Base-by-base conservation (phyloP, 2,329 filamentous ascomycete species). In the Fusarium fujikuroi region DNA sequence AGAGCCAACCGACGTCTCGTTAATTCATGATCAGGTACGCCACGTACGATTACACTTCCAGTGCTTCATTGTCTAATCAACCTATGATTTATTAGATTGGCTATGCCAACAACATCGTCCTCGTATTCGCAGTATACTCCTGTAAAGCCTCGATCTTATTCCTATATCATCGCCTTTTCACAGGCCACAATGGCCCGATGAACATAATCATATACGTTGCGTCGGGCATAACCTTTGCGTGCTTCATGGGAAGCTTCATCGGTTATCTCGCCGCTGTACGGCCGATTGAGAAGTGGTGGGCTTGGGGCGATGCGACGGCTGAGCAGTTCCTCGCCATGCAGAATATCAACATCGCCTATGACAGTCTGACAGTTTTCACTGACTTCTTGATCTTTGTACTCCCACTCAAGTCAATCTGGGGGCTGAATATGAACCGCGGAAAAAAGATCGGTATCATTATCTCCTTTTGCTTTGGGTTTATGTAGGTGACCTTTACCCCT, bases 311-410 rank as follows among this genome's bases (percentile, higher is more conserved):
- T 64, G 63, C 63, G 0, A 65, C 63, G 5, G 40, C 60, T 0
- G 63, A 64, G 21, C 63, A 65, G 34, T 65, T 65, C 34, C 40
- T 64, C 7, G 63, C 63, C 23, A 64, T 65, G 60, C 34, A 39
- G 2, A 65, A 64, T 2, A 32, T 40, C 28, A 65, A 65, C 14
- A 65, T 65, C 16, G 63, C 63, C 12, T 65, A 65, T 9, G 63
- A 65, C 28, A 63, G 59, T 3, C 9, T 65, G 28, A 65, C 63
- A 0, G 63, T 65, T 3, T 64, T 64, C 3, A 65, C 63, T 6
- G 63, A 65, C 34, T 65, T 65, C 28, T n/a, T 65, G 40, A 64
- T 65, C 9, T 65, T 65, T 46, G n/a, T 56, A 10, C 63, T 65
- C 2, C 63, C 60, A 2, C 63, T 65, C 8, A 65, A 65, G 19